Percentiles rank a stretch among this genome's conserved stretches.
Conservation (phyloP, 2,329 filamentous ascomycete species). For the Bipolaris bicolor region DNA sequence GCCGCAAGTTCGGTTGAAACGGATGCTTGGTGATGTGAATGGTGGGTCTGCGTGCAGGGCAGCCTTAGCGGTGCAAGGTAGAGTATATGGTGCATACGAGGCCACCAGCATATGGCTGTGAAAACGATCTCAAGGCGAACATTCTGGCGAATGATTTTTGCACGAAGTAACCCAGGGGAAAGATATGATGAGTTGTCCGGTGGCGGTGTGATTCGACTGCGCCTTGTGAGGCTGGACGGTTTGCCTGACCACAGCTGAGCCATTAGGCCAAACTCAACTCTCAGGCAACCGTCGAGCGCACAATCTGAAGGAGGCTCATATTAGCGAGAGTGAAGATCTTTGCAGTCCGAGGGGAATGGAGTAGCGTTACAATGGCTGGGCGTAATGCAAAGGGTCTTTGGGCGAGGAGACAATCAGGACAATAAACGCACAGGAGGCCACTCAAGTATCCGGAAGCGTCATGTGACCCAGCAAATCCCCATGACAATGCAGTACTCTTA, state of each 20-base stretch:
- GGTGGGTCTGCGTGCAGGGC: conserved; percentile 11
- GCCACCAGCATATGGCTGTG: conserved; percentile 14
- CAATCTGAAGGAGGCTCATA: not conserved
- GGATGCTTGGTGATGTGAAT: conserved; percentile 7
- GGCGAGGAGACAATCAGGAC: not conserved
- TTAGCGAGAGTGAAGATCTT: not conserved
- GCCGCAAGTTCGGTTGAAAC: conserved; percentile 6
- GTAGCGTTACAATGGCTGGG: not conserved
- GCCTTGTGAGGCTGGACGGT: not conserved
- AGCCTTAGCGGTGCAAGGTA: conserved; percentile 3
- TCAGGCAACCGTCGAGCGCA: not conserved
- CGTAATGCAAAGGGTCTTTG: not conserved
- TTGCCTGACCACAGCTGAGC: not conserved
- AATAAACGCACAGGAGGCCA: not conserved
- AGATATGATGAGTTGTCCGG: not conserved
- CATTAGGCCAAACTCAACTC: not conserved
- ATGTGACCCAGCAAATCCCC: not conserved
- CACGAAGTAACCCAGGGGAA: not conserved
- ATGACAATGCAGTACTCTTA: not conserved
- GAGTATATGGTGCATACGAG: not conserved
- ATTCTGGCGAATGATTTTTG: not conserved
- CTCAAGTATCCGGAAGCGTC: not conserved
- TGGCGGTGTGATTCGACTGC: not conserved
- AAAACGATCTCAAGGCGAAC: conserved; percentile 3
- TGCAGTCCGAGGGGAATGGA: not conserved